Evolutionary conservation across 2,329 filamentous ascomycete genomes (phyloP), one percentile per base, ranked within the genome.

Genomic region (Fusarium annulatum): DNA sequence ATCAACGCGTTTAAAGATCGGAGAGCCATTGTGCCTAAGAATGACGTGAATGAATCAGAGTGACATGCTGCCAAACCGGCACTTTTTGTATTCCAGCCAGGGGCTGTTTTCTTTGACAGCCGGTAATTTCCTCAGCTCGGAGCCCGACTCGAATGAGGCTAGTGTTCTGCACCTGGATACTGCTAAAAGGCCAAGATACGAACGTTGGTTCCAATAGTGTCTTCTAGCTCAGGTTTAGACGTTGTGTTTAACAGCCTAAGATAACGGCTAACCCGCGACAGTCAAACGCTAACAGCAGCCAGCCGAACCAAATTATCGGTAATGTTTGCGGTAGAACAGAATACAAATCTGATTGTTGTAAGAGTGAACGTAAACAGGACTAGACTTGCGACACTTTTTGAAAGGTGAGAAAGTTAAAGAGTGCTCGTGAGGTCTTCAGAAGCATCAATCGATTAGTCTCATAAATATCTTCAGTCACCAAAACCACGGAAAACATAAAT

Each of bases 401-500:
- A 16, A 21, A 28, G 14, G 45, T 30, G 26, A 10, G 7, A 18
- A 15, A 18, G 15, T 7, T 9, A 8, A 30, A 10, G 7, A 30
- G 7, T 33, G 9, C 9, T 30, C 30, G 12, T 9, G 45, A 16
- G 19, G 9, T 9, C 7, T 28, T 28, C 28, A 28, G 28, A 28
- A 28, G 9, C 28, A 28, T 28, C 7, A 28, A 3, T 16, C 2
- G 14, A 48, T 21, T 48, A 3, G 4, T 16, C 9, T 48, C 9
- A 7, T 16, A 9, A n/a, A 21, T 30, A 11, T n/a, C 19, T 16
- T 48, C 12, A 21, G 12, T 48, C 12, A 21, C 14, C 26, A 7
- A 21, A 9, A 48, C 8, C 9, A 11, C 4, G 11, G 6, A 30
- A 48, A 16, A 11, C 6, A 10, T 0, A 1, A 19, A n/a, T 4